phyloP scores from a whole-genome alignment of 2,329 filamentous ascomycete genomes.

The Xylaria sp. region DNA sequence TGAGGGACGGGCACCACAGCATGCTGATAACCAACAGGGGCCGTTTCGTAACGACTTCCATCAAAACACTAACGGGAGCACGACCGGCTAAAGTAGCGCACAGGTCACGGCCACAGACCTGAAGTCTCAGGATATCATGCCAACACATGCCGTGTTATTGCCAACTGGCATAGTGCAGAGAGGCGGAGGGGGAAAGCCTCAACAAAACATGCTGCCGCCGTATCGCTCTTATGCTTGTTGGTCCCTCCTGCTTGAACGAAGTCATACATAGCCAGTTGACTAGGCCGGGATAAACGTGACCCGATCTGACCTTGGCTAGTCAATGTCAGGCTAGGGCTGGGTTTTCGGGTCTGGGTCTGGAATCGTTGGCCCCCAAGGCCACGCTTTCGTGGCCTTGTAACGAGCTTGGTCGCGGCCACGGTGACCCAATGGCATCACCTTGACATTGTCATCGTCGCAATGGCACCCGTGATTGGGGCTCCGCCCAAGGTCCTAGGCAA shows the following conservation, averaged over 20 bases:
- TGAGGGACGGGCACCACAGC: too few species aligned
- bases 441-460: neutral
- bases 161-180: neutral
- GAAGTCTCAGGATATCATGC: neutral
- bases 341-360: slow-evolving; percentile 5
- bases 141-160: neutral
- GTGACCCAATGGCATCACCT: neutral
- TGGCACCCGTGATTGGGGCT: too few species aligned
- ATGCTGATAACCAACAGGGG: too few species aligned
- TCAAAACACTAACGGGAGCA: neutral
- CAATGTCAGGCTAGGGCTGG: neutral
- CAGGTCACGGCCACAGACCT: neutral
- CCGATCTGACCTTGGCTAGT: slow-evolving; percentile 8
- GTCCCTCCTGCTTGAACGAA: slow-evolving; percentile 10
- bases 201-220: neutral
- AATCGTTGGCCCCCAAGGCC: neutral
- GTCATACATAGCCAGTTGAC: neutral
- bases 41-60: too few species aligned
- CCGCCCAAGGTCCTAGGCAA: neutral
- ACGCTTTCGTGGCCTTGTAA: neutral
- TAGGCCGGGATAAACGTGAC: slow-evolving; percentile 15
- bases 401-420: neutral
- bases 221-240: slow-evolving; percentile 22
- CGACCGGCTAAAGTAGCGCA: neutral
- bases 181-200: neutral